phyloP scores from a whole-genome alignment of 768 basidiomycete genomes.

The Boletus fagicola region DNA sequence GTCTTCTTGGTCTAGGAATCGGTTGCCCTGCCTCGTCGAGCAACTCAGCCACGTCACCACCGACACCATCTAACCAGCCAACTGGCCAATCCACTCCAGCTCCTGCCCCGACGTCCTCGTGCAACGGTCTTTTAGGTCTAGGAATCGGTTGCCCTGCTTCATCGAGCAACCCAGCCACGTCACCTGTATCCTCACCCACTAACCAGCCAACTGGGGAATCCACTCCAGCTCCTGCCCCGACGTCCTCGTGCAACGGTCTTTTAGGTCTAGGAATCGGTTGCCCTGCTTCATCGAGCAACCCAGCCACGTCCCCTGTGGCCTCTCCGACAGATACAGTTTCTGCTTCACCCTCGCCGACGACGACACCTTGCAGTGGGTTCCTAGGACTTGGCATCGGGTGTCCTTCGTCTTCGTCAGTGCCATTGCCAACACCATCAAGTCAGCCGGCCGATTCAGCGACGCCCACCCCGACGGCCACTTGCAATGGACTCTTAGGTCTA shows the following conservation, averaged over 20 bases:
- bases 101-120: not conserved
- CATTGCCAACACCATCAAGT: not conserved
- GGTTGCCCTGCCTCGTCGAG: not conserved
- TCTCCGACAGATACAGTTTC: conserved; percentile 1
- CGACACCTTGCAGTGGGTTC: conserved; percentile 11
- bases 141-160: not conserved
- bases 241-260: not conserved
- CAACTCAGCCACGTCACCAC: too few species aligned
- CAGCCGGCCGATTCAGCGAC: not conserved
- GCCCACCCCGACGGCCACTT: conserved; percentile 1
- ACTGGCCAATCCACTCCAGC: not conserved
- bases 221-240: not conserved
- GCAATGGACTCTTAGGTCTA: conserved; percentile 5
- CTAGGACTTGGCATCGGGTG: conserved; percentile 17
- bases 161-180: not conserved
- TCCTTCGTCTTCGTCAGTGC: not conserved
- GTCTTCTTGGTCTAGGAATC: conserved; percentile 3
- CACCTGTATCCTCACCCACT: not conserved
- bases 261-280: not conserved
- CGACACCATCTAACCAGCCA: not conserved
- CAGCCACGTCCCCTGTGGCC: not conserved
- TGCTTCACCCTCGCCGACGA: not conserved
- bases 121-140: conserved; percentile 1
- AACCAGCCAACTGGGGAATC: not conserved
- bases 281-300: not conserved